These are phyloP conservation scores for Penicillium sp. DNA, from an alignment of 2,329 filamentous ascomycete species.

Conservation along the genomic window DNA sequence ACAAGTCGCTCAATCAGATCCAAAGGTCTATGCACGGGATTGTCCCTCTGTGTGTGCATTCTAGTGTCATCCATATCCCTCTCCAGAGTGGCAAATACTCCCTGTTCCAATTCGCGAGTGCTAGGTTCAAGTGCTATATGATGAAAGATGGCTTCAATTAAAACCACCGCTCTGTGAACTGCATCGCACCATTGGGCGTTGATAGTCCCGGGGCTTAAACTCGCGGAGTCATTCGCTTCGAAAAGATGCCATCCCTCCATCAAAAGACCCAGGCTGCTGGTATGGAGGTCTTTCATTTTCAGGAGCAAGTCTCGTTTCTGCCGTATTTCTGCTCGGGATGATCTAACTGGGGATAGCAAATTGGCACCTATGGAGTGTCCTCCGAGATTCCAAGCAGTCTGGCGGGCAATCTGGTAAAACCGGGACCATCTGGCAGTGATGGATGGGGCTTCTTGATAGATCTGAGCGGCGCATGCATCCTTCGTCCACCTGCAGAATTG, in stretches of 20 bases:
- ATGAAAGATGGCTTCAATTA: conserved; percentile 77
- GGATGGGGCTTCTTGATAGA: conserved; percentile 21
- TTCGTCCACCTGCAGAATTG: conserved; percentile 63
- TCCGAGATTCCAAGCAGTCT: conserved; percentile 67
- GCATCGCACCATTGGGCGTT: conserved; percentile 59
- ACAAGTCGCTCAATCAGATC: conserved; percentile 29
- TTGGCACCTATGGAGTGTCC: conserved; percentile 57
- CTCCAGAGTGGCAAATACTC: conserved; percentile 51
- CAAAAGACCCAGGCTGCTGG: conserved; percentile 75
- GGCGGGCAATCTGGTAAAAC: conserved; percentile 73
- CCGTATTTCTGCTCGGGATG: conserved; percentile 64
- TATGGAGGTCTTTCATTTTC: conserved; percentile 67
- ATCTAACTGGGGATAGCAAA: conserved; percentile 68
- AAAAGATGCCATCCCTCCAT: conserved; percentile 76
- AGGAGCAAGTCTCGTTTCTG: conserved; percentile 64
- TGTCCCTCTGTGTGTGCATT: not conserved
- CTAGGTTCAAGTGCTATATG: conserved; percentile 56
- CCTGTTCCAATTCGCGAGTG: conserved; percentile 48
- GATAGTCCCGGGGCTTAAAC: conserved; percentile 35
- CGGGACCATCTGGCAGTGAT: conserved; percentile 43
- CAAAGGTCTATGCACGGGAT: conserved; percentile 37
- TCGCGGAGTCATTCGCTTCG: conserved; percentile 50
- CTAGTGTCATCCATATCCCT: conserved; percentile 49
- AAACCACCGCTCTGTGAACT: conserved; percentile 67
- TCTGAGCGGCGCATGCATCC: conserved; percentile 50